These are phyloP conservation scores for Paraphysoderma sedebokerense DNA, from an alignment of 371 early-diverging fungal species.

Conservation along the genomic window DNA sequence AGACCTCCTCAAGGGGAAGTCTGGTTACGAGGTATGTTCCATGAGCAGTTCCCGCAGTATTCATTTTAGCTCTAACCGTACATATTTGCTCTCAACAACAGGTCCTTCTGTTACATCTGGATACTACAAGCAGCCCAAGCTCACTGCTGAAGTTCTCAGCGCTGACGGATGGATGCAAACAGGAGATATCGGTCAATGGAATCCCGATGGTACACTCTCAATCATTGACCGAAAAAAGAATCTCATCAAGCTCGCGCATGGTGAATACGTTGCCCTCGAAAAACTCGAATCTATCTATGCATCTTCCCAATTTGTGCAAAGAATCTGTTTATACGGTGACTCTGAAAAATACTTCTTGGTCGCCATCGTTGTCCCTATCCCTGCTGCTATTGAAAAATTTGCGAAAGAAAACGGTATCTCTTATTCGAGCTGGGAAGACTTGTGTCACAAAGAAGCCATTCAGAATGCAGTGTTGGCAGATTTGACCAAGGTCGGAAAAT, in stretches of 20 bases:
- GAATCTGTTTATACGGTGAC: slow-evolving; percentile 57
- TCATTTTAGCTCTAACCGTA: neutral
- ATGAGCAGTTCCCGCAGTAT: slow-evolving; percentile 11
- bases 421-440: slow-evolving; percentile 10
- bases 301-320: slow-evolving; percentile 49
- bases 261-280: slow-evolving; percentile 87
- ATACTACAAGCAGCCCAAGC: slow-evolving; percentile 53
- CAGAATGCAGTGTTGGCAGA: slow-evolving; percentile 18
- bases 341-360: slow-evolving; percentile 4
- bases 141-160: neutral
- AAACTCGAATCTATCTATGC: slow-evolving; percentile 90
- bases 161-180: slow-evolving; percentile 87
- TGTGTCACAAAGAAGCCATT: slow-evolving; percentile 25
- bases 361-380: slow-evolving; percentile 3
- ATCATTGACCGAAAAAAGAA: slow-evolving; percentile 80
- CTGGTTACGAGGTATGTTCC: slow-evolving; percentile 75
- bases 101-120: slow-evolving; percentile 58
- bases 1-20: slow-evolving; percentile 71
- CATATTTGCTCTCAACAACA: no score
- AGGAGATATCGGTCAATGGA: slow-evolving; percentile 83
- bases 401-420: slow-evolving; percentile 7
- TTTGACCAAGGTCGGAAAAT: slow-evolving; percentile 16
- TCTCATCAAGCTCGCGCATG: slow-evolving; percentile 71
- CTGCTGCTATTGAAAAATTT: slow-evolving; percentile 6
- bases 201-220: slow-evolving; percentile 41